Conservation (phyloP, 2,329 filamentous ascomycete genomes). For the Cordyceps javanica region DNA sequence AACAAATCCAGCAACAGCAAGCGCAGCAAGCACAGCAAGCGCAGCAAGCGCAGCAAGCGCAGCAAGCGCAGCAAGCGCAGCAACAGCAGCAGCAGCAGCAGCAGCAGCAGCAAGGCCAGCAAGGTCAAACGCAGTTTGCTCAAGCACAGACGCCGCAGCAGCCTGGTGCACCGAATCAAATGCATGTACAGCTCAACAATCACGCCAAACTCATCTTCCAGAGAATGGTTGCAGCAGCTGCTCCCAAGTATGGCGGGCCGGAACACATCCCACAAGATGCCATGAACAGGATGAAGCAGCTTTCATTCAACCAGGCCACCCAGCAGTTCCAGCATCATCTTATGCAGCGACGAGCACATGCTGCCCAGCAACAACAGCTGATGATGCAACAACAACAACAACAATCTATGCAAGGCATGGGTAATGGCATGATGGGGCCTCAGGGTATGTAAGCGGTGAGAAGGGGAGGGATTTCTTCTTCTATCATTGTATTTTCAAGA, state of each 20-base stretch:
- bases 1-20: constrained; percentile 28
- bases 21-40: constrained; percentile 27
- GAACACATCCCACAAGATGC: constrained; percentile 42
- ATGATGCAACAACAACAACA: constrained; percentile 33
- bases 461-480: neutral
- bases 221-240: constrained; percentile 29
- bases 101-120: constrained; percentile 28
- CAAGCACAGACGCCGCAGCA: constrained; percentile 13
- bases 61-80: constrained; percentile 28
- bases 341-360: constrained; percentile 22
- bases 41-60: constrained; percentile 18
- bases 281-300: constrained; percentile 38
- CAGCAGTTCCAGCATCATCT: constrained; percentile 18
- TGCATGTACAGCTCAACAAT: constrained; percentile 29
- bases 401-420: constrained; percentile 46
- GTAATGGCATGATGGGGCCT: constrained; percentile 48
- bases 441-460: constrained; percentile 37
- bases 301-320: constrained; percentile 33
- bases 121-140: constrained; percentile 16
- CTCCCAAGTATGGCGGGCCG: constrained; percentile 32
- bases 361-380: constrained; percentile 28
- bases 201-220: constrained; percentile 33
- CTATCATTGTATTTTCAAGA: neutral
- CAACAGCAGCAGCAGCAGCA: constrained; percentile 26
- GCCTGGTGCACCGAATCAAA: neutral